Conservation (phyloP, 805 yeast species). For the Starmera dryadoides region DNA sequence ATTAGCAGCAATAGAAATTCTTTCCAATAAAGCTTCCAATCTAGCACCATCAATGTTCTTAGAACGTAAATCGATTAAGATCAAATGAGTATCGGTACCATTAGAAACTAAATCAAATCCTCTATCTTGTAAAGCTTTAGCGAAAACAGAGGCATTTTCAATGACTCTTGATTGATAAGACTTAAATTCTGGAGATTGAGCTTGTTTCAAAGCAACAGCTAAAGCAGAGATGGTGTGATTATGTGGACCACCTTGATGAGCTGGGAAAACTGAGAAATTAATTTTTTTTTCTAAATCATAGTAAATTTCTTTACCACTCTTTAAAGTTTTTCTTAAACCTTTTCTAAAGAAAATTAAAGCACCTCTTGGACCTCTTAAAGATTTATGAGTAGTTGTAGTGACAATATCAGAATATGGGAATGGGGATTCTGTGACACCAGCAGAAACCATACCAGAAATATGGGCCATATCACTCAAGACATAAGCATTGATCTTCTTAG, state of each 20-base stretch:
- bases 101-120: slow-evolving; percentile 78
- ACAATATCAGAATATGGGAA: slow-evolving; percentile 92
- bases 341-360: slow-evolving; percentile 96
- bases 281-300: slow-evolving; percentile 88
- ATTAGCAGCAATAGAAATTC: slow-evolving; percentile 88
- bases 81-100: slow-evolving; percentile 94
- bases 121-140: slow-evolving; percentile 50
- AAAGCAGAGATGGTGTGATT: slow-evolving; percentile 96
- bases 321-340: slow-evolving; percentile 77
- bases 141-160: slow-evolving; percentile 73
- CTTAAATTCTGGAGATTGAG: slow-evolving; percentile 80
- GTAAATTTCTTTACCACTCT: slow-evolving; percentile 76
- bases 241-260: slow-evolving; percentile 99
- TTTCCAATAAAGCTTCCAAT: slow-evolving; percentile 83
- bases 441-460: slow-evolving; percentile 92
- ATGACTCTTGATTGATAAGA: slow-evolving; percentile 80
- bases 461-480: slow-evolving; percentile 95
- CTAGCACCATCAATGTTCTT: slow-evolving; percentile 89
- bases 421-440: slow-evolving; percentile 90
- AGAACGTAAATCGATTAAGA: slow-evolving; percentile 75
- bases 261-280: slow-evolving; percentile 97
- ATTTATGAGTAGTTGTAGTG: slow-evolving; percentile 96
- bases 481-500: slow-evolving; percentile 91
- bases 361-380: slow-evolving; percentile 98
- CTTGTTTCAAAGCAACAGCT: slow-evolving; percentile 92